phyloP scores from a whole-genome alignment of 495 filamentous ascomycete genomes.

The Elasticomyces elasticus region DNA sequence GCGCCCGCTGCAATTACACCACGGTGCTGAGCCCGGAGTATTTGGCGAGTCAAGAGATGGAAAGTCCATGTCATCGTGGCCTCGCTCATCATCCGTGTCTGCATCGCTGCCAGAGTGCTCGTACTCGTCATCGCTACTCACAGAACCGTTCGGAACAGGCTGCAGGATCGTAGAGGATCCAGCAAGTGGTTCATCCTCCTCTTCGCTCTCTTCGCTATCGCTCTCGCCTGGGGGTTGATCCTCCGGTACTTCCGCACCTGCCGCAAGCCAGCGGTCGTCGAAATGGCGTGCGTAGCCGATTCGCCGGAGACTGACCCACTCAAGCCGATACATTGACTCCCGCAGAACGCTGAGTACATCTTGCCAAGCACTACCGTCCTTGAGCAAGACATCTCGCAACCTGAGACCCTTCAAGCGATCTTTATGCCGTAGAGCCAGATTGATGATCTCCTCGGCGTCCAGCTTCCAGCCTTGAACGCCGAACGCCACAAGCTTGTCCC shows the following conservation, averaged over 20 bases:
- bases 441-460: slow-evolving; percentile 48
- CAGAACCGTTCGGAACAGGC: background rate
- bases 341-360: slow-evolving; percentile 49
- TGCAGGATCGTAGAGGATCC: slow-evolving; percentile 2
- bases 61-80: slow-evolving; percentile 34
- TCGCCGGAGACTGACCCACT: slow-evolving; percentile 50
- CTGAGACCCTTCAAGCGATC: slow-evolving; percentile 48
- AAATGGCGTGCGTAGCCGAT: slow-evolving; percentile 53
- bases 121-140: background rate
- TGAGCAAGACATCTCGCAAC: slow-evolving; percentile 48
- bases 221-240: slow-evolving; percentile 31
- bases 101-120: slow-evolving; percentile 14
- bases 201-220: slow-evolving; percentile 31
- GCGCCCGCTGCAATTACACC: slow-evolving; percentile 36
- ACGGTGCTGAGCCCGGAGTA: slow-evolving; percentile 37
- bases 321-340: slow-evolving; percentile 47
- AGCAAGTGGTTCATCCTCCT: slow-evolving; percentile 23
- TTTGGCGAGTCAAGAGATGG: slow-evolving; percentile 26
- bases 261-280: slow-evolving; percentile 34
- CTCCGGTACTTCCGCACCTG: slow-evolving; percentile 38
- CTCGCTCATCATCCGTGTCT: slow-evolving; percentile 18
- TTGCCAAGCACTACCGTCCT: slow-evolving; percentile 49
- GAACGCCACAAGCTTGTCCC: slow-evolving; percentile 52
- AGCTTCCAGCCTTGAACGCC: slow-evolving; percentile 58
- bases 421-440: slow-evolving; percentile 46